Base-by-base conservation (phyloP, 352 stramenopile species). In the Stephanocyclus meneghinianus region DNA sequence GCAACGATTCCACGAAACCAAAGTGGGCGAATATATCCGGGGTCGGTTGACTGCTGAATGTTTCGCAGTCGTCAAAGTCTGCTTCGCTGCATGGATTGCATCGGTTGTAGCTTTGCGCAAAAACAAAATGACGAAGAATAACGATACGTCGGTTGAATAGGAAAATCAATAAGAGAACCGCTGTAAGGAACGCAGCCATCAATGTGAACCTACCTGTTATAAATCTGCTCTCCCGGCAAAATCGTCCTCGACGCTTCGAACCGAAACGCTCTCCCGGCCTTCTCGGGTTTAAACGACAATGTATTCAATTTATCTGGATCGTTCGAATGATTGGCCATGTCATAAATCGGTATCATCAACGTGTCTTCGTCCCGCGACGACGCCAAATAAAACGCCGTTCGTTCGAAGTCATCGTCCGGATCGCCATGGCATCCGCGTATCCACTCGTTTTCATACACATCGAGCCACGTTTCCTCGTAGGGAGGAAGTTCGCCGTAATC, bases 301-400 rank as follows among this genome's bases (percentile, higher is more conserved):
- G 76, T 87, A 51, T 87, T 87, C 11, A 87, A 71, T 40, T 82
- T 73, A 1, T 74, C 37, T 7, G 71, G 70, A 84, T 87, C 80
- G 37, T 84, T 87, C 2, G 64, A 79, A 65, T 87, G 80, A 68
- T 87, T 87, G 16, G 63, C 62, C 80, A 87, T 87, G 48, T 87
- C 80, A 47, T 84, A 87, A 35, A 87, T 72, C 15, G 80, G 80
- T 7, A 87, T 55, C 80, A 86, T 86, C 2, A 85, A 55, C 16
- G 72, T 55, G 63, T 72, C 64, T 59, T 86, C 79, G 64, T 86
- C 79, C 16, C 79, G 32, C 8, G 56, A 68, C n/a, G 57, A 57
- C 21, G 70, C 50, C 26, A 82, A 47, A 61, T 65, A 79, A 42
- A 64, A 86, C n/a, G 79, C 79, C 16, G 7, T 11, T 8, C n/a